Evolutionary conservation across 2,329 filamentous ascomycete species (phyloP), one percentile per base, ranked within the genome.

Genomic region (Incumbomyces delicatus): DNA sequence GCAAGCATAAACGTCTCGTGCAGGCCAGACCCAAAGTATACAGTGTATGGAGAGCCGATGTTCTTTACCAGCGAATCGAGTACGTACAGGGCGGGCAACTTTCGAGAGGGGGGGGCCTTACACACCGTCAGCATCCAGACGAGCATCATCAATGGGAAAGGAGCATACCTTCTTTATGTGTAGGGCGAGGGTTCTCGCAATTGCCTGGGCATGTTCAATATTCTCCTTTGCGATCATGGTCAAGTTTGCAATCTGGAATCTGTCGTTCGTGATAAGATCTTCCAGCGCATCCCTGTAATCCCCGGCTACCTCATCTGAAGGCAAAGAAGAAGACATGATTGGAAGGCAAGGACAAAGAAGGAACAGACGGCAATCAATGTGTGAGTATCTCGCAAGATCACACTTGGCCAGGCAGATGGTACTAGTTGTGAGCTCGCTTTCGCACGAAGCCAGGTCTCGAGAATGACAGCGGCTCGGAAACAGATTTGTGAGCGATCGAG

Each of bases 31-130:
- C 89, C 87, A 54, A 98, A 85, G 65, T 95, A 96, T 11, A 96
- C 75, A 0, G 90, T 96, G 66, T 98, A 98, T 6, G 92, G 92
- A 1, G 90, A 95, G 51, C 92, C 92, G 52, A 98, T 88, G 71
- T 98, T 96, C 68, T 98, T 98, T 62, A 94, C 89, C 51, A 98
- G 90, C 13, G 90, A 96, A 68, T 98, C 92, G 61, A 98, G 82
- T 55, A 98, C 87, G 68, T 96, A 98, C 22, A 98, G 76, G n/a
- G 92, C 87, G 14, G 92, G 89, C 2, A 98, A 73, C 62, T 96
- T 98, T 65, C 88, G 89, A 51, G 80, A 77, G 33, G 92, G 88
- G 38, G 87, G 79, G 46, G 85, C 87, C 92, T 98, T 67, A 55
- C 16, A 46, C 63, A 44, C 7, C 41, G 44, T 44, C 39, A 58